Evolutionary conservation across 257 asterid genomes (phyloP), one percentile per base, ranked within the genome.

Genomic region (Fraxinus pennsylvanica): DNA sequence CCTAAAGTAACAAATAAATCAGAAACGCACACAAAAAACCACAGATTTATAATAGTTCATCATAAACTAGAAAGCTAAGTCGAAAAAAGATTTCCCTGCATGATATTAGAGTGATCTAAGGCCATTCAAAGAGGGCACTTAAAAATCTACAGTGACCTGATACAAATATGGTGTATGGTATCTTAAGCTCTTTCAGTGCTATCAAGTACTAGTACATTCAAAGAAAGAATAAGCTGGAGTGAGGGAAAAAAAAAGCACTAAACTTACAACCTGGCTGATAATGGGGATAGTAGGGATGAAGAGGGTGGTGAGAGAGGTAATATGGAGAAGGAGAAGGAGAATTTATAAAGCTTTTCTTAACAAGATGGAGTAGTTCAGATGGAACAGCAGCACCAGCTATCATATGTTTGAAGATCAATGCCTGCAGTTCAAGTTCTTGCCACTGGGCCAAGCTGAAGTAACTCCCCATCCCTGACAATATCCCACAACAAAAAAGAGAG

Each of bases 351-450:
- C 93, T 92, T 82, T 92, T 94, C 90, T 90, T 85, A 65, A 94
- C 90, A n/a, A 92, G 89, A 80, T 88, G 89, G 9, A 94, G 90
- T 15, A 94, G 91, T 54, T 92, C 94, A 27, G 82, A 79, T 17
- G 99, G 98, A 76, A 94, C 88, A 80, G 90, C 80, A 29, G 93
- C 92, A 25, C 97, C 99, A 77, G 90, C 89, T 12, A 86, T 80
- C 92, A 94, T 90, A 68, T 94, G 96, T 74, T 97, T 85, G 82
- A 78, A 92, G 68, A 94, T 94, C 90, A 91, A 77, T 30, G 96
- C 96, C 85, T 94, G 97, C 6, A 94, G 86, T 78, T 94, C 96
- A 71, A 94, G 95, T 68, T 94, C 99, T 83, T 94, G 97, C 99
- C 99, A 92, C 74, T 94, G 99, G 0, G 86, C 83, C 88, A 83